phyloP scores from a whole-genome alignment of 345 rosid species.

The Eucalyptus marginata region DNA sequence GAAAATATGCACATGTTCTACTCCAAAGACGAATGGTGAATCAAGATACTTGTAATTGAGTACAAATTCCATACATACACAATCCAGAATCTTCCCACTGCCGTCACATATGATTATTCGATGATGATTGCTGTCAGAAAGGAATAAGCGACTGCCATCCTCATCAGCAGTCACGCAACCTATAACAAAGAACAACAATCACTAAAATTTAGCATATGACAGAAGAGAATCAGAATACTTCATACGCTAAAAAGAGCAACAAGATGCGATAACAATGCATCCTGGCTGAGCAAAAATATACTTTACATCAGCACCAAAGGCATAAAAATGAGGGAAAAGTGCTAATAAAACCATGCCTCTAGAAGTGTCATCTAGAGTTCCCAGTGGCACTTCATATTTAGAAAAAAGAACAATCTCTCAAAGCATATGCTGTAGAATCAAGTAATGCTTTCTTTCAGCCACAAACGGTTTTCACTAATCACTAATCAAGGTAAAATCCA shows the following conservation, averaged over 20 bases:
- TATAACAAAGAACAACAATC: not conserved
- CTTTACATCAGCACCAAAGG: not conserved
- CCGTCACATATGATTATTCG: slow-evolving; percentile 53
- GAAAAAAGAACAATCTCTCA: not conserved
- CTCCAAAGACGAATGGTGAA: not conserved
- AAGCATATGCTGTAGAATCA: not conserved
- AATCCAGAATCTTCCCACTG: slow-evolving; percentile 63
- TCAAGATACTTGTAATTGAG: not conserved
- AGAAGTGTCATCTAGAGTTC: not conserved
- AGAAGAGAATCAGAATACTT: not conserved
- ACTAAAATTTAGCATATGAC: not conserved
- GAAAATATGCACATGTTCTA: not conserved
- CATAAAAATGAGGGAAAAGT: not conserved
- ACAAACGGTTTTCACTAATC: not conserved
- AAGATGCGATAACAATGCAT: not conserved
- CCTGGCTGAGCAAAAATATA: not conserved
- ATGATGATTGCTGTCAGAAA: slow-evolving; percentile 96
- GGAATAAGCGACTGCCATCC: slow-evolving; percentile 46
- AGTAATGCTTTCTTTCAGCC: not conserved
- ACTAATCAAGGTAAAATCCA: not conserved
- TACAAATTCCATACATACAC: slow-evolving; percentile 36
- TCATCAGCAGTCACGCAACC: slow-evolving; percentile 78
- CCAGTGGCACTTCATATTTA: not conserved
- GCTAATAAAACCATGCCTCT: not conserved
- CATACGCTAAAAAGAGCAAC: not conserved